These are phyloP conservation scores for Schizophyllum amplum DNA, from an alignment of 1,284 basidiomycete genomes.

Conservation along the genomic window DNA sequence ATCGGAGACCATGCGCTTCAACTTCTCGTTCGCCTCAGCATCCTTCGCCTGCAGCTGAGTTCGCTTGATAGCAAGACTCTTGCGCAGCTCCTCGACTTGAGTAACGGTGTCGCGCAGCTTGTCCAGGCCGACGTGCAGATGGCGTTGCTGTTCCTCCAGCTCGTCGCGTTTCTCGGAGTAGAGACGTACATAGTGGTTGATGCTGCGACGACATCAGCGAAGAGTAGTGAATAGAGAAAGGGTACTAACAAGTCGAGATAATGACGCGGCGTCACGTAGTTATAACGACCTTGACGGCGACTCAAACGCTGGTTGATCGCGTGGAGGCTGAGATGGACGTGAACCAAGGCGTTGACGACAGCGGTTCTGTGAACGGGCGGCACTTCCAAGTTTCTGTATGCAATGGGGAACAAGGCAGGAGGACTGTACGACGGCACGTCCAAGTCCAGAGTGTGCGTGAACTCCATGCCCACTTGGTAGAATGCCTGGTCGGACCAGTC, in stretches of 20 bases:
- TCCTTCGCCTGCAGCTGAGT: conserved; percentile 91
- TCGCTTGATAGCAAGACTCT: conserved; percentile 92
- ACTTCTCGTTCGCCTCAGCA: conserved; percentile 92
- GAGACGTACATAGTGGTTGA: conserved; percentile 96
- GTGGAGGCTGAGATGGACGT: conserved; percentile 88
- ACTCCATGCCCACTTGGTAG: conserved; percentile 94
- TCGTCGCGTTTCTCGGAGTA: conserved; percentile 98
- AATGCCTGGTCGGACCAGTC: conserved; percentile 98
- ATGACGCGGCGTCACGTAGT: conserved; percentile 96
- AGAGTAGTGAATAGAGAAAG: conserved; percentile 6
- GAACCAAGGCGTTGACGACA: conserved; percentile 90
- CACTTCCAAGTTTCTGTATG: conserved; percentile 74
- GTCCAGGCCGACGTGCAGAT: conserved; percentile 96
- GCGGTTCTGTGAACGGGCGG: conserved; percentile 83
- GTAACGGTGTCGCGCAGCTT: conserved; percentile 94
- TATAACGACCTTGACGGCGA: conserved; percentile 87
- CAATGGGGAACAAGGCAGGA: conserved; percentile 78
- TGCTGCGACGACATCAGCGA: conserved; percentile 40
- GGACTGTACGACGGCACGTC: conserved; percentile 76
- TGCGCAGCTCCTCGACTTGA: conserved; percentile 93
- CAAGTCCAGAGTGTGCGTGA: conserved; percentile 86
- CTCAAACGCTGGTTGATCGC: conserved; percentile 85
- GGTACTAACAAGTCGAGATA: conserved; percentile 94
- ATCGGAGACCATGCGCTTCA: conserved; percentile 96
- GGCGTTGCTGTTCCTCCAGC: conserved; percentile 97